A percentile compares a stretch with the other conserved stretches of the same genome.
Conservation (phyloP, 768 basidiomycete species). For the Hygrophorus russula region DNA sequence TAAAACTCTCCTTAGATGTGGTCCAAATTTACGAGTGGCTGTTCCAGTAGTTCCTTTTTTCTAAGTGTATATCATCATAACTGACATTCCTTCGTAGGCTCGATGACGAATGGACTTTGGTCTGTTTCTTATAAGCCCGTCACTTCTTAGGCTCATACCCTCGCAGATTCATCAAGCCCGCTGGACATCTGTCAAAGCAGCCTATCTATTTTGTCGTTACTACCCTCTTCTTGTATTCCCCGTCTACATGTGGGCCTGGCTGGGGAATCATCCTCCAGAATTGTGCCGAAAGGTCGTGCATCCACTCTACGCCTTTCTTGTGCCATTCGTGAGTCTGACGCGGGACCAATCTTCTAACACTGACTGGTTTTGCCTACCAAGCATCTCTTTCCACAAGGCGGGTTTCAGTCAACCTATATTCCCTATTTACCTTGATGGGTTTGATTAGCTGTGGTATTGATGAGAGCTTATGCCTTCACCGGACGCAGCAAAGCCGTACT, state of each 20-base stretch:
- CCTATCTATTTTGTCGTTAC: conserved; percentile 17
- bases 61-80: neutral
- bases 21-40: conserved; percentile 18
- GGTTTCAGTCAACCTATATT: neutral
- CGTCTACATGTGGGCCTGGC: conserved; percentile 15
- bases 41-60: conserved; percentile 10
- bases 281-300: conserved; percentile 12
- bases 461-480: conserved; percentile 18
- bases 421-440: neutral
- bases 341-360: neutral
- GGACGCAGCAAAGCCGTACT: conserved; percentile 10
- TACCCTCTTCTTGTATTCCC: conserved; percentile 16
- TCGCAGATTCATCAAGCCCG: conserved; percentile 13
- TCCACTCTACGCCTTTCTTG: conserved; percentile 13
- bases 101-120: conserved; percentile 14
- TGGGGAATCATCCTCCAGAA: conserved; percentile 11
- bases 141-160: neutral
- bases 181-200: conserved; percentile 14
- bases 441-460: conserved; percentile 14
- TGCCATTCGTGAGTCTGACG: conserved; percentile 13
- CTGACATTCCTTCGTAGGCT: conserved; percentile 8
- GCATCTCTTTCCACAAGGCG: conserved; percentile 14
- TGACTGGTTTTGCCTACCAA: conserved; percentile 1
- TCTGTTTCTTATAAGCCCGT: conserved; percentile 3
- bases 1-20: conserved; percentile 7